Percentiles rank a stretch among this genome's conserved stretches.
These are phyloP conservation scores for Naganishia vishniacii DNA, from an alignment of 768 basidiomycete species.

Conservation along the genomic window DNA sequence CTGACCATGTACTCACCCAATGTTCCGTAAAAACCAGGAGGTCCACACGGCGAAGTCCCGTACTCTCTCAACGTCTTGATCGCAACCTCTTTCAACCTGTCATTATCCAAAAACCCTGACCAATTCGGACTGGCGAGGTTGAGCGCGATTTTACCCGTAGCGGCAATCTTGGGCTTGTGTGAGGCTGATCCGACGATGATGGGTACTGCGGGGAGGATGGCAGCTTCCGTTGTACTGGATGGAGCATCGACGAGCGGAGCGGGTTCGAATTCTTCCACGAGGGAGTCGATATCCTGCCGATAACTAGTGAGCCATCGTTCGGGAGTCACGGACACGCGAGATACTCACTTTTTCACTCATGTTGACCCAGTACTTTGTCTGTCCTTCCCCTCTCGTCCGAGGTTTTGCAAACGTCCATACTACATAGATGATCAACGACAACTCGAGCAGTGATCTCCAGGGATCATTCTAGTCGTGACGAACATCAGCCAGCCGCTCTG, in stretches of 20 bases:
- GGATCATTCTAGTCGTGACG: constrained; percentile 70
- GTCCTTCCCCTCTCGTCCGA: constrained; percentile 76
- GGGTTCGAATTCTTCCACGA: constrained; percentile 91
- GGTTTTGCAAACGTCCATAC: constrained; percentile 84
- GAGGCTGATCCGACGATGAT: constrained; percentile 74
- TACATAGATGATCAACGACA: constrained; percentile 80
- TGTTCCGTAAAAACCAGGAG: constrained; percentile 94
- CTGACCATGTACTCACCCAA: constrained; percentile 80
- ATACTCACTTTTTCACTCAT: constrained; percentile 74
- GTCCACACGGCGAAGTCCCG: constrained; percentile 90
- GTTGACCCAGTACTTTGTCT: constrained; percentile 80
- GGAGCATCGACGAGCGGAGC: constrained; percentile 67
- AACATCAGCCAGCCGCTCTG: not conserved
- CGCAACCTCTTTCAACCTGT: constrained; percentile 76
- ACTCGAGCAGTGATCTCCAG: constrained; percentile 78
- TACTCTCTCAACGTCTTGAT: constrained; percentile 79
- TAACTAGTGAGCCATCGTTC: not conserved
- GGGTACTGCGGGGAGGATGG: constrained; percentile 69
- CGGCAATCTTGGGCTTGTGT: constrained; percentile 68
- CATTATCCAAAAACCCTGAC: constrained; percentile 79
- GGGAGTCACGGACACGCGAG: not conserved
- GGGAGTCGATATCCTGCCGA: constrained; percentile 83
- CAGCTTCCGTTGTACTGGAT: constrained; percentile 57
- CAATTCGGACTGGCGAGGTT: constrained; percentile 92
- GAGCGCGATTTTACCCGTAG: constrained; percentile 51